Evolutionary conservation across 2,329 filamentous ascomycete genomes (phyloP).

Genomic region (Chrysoporthe cubensis): DNA sequence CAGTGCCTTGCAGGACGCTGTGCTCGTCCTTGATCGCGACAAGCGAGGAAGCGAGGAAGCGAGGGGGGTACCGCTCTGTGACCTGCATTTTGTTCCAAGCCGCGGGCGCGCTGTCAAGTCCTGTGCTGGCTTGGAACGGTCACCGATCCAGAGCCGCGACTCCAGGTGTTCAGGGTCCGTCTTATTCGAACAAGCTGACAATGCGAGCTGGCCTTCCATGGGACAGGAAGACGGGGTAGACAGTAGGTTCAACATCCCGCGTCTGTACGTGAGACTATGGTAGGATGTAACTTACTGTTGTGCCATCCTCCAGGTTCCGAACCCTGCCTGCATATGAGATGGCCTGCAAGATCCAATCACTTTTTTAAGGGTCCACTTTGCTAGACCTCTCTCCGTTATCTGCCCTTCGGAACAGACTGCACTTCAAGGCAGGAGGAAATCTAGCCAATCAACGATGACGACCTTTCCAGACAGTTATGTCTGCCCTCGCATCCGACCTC

Average conservation of each 20-base stretch:
- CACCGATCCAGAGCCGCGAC: not conserved
- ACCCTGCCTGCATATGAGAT: slow-evolving; percentile 1
- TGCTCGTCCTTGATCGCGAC: not conserved
- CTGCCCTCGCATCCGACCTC: not conserved
- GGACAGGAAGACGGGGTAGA: not conserved
- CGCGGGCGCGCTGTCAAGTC: not conserved
- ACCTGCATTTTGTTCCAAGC: not conserved
- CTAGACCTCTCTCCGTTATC: slow-evolving; percentile 9
- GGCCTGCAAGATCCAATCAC: slow-evolving; percentile 9
- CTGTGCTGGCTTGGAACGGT: not conserved
- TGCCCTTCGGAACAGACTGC: slow-evolving; percentile 21
- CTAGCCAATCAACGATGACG: slow-evolving; percentile 12
- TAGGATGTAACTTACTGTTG: not conserved
- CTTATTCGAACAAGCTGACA: not conserved
- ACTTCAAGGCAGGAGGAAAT: slow-evolving; percentile 23
- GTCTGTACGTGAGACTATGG: not conserved
- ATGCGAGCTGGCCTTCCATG: not conserved
- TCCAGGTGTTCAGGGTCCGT: not conserved
- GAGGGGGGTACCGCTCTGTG: not conserved
- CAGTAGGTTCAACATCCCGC: not conserved
- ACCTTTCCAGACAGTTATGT: not conserved
- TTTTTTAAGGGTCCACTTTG: slow-evolving; percentile 8
- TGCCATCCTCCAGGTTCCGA: not conserved
- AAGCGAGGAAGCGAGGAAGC: not conserved
- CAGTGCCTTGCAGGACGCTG: not conserved